Conservation (phyloP, 78 protist species). For the Speleostelium caveatum region DNA sequence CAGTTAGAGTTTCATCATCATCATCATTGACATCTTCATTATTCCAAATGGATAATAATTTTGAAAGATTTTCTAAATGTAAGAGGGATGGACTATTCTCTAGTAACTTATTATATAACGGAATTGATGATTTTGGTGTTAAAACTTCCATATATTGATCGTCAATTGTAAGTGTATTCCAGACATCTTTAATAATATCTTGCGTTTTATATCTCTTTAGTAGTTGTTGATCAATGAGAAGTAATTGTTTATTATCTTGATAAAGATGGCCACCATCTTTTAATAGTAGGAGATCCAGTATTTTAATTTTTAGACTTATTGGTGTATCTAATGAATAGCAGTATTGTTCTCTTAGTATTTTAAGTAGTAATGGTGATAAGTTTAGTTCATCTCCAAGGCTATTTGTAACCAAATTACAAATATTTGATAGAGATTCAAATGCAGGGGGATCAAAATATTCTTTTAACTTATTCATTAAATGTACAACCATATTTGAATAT, state of each 20-base stretch:
- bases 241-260: constrained; percentile 13
- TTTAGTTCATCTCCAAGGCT: not conserved
- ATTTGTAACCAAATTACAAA: not conserved
- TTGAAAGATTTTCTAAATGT: constrained; percentile 28
- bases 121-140: constrained; percentile 6
- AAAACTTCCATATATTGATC: constrained; percentile 1
- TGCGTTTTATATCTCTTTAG: constrained; percentile 42
- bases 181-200: constrained; percentile 47
- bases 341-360: not conserved
- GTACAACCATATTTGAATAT: not conserved
- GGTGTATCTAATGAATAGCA: not conserved
- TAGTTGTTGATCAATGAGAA: not conserved
- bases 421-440: not conserved
- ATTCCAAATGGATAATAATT: constrained; percentile 48
- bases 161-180: constrained; percentile 20
- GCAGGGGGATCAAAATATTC: not conserved
- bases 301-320: not conserved
- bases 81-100: not conserved
- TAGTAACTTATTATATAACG: constrained; percentile 11
- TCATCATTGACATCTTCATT: not conserved
- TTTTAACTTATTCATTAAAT: not conserved
- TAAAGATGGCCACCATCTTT: not conserved
- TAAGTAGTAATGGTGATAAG: not conserved
- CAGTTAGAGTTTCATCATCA: not conserved
- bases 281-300: not conserved